Evolutionary conservation across 495 filamentous ascomycete species (phyloP).

Genomic region (Astrothelium macrocarpum): DNA sequence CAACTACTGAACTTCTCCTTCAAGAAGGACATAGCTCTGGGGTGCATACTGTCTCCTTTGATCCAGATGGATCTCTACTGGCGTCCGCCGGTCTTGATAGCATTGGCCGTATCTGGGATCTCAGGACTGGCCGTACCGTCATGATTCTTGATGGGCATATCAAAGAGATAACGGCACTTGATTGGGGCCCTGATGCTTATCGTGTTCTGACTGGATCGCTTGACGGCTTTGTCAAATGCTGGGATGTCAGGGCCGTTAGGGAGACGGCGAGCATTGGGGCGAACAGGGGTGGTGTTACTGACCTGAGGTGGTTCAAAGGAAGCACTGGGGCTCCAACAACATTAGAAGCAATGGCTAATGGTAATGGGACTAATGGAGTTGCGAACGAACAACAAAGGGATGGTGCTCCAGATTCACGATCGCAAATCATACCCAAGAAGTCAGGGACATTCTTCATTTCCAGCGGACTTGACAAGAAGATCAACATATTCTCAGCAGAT

Average conservation of each 20-base stretch:
- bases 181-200: conserved; percentile 87
- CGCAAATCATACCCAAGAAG: conserved; percentile 41
- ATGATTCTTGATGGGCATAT: conserved; percentile 96
- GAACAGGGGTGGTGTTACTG: conserved; percentile 83
- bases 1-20: conserved; percentile 68
- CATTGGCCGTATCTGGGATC: conserved; percentile 91
- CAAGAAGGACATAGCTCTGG: conserved; percentile 94
- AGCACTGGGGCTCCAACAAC: conserved; percentile 50
- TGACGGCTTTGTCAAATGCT: conserved; percentile 95
- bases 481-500: conserved; percentile 91
- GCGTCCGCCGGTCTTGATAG: conserved; percentile 88
- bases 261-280: conserved; percentile 78
- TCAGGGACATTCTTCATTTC: conserved; percentile 84
- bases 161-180: conserved; percentile 80
- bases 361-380: conserved; percentile 7
- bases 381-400: conserved; percentile 44
- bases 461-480: conserved; percentile 87
- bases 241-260: conserved; percentile 86
- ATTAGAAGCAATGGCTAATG: neutral
- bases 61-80: conserved; percentile 79
- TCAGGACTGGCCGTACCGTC: conserved; percentile 86
- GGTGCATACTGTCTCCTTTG: conserved; percentile 81
- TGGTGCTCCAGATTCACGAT: neutral
- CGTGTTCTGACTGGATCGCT: conserved; percentile 81
- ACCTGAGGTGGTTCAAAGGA: conserved; percentile 90